Evolutionary conservation across 768 basidiomycete genomes (phyloP), one percentile per base, ranked within the genome.

Genomic region (Suillus subalutaceus): DNA sequence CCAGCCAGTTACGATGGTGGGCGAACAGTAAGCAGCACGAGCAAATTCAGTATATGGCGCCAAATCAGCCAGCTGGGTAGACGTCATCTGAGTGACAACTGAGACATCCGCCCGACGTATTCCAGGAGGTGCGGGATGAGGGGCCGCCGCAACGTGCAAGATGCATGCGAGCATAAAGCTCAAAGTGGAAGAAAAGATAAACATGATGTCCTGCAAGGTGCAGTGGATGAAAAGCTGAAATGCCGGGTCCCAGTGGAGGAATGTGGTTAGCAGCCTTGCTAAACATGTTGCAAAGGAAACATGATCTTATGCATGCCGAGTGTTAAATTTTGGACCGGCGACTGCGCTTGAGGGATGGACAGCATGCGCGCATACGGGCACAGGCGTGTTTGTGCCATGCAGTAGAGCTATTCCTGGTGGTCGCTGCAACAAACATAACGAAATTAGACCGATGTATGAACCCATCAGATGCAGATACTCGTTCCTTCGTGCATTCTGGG

Each of bases 1-100:
- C 84, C 84, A 86, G 37, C 68, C 76, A 20, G 71, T 69, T 20
- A 83, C 66, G 55, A 71, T 75, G 66, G 67, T 72, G 2, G 81
- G 75, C 5, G 77, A 48, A 67, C 87, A 88, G 71, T 88, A 88
- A 18, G 86, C 83, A 2, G 86, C 87, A 37, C 84, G 78, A 30
- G 87, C 84, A 71, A 88, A 84, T 71, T 85, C 78, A 0, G 83
- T 80, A 62, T 79, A 87, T 10, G 85, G 85, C 1, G 78, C 75
- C 35, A 84, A 78, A n/a, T 66, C 74, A 13, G 78, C 63, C 52
- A 85, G 71, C 60, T 81, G 73, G 0, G 71, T 56, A 0, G 77
- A 15, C 0, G 82, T 62, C 48, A 81, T 63, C 23, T 61, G 15
- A 15, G 68, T 74, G 58, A 78, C 73, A 12, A 63, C 59, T 30